Conservation (phyloP, 768 basidiomycete genomes). For the Clitopilus passeckerianus region DNA sequence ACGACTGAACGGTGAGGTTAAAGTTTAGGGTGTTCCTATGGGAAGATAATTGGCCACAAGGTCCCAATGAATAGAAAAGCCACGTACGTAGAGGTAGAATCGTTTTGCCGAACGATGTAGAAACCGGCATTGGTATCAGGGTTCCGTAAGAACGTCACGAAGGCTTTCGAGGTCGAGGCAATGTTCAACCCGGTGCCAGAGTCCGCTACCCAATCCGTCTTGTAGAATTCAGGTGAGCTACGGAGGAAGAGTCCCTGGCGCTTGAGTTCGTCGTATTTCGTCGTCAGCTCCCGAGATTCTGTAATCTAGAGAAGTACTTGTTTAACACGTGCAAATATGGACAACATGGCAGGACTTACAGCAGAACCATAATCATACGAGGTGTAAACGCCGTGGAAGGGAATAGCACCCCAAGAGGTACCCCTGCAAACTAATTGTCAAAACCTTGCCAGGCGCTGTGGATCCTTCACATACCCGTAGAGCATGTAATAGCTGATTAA, state of each 20-base stretch:
- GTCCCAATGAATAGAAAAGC: neutral
- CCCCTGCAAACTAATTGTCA: constrained; percentile 42
- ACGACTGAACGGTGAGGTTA: constrained; percentile 55
- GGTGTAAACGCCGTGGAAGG: constrained; percentile 72
- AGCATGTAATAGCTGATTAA: constrained; percentile 85
- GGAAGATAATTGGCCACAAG: neutral
- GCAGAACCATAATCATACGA: constrained; percentile 83
- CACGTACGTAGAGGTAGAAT: constrained; percentile 63
- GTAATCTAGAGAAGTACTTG: constrained; percentile 33
- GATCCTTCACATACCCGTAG: constrained; percentile 49
- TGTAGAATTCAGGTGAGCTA: constrained; percentile 73
- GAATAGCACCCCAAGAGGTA: constrained; percentile 81
- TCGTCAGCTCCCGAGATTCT: constrained; percentile 60
- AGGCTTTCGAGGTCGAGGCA: constrained; percentile 40
- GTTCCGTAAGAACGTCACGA: constrained; percentile 62
- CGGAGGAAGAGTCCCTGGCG: constrained; percentile 75
- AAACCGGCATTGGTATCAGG: constrained; percentile 64
- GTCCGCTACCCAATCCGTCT: constrained; percentile 72
- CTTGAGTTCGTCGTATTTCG: constrained; percentile 77
- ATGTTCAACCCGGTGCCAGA: constrained; percentile 41
- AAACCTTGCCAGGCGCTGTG: neutral
- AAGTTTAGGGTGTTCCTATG: constrained; percentile 46
- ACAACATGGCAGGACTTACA: constrained; percentile 20
- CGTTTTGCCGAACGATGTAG: constrained; percentile 62
- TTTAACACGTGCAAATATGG: neutral